Evolutionary conservation across 768 basidiomycete genomes (phyloP).

Genomic region (Mycena rebaudengoi): DNA sequence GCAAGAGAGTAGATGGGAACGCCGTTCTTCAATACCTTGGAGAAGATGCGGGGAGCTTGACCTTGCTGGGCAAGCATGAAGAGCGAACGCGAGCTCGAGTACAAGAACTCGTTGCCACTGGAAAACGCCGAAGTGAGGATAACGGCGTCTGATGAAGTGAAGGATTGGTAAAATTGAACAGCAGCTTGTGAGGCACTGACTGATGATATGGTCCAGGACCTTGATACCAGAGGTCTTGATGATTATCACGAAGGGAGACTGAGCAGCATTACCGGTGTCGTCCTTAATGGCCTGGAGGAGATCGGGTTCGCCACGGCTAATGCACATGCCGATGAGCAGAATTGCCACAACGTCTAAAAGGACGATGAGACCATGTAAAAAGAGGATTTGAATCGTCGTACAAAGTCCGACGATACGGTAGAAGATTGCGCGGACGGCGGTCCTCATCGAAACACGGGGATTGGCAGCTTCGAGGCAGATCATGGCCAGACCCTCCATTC

Average conservation of each 20-base stretch:
- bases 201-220: constrained; percentile 50
- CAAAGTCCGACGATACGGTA: constrained; percentile 41
- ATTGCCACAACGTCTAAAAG: constrained; percentile 43
- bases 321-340: constrained; percentile 53
- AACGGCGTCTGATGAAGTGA: constrained; percentile 35
- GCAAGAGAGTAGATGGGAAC: constrained; percentile 49
- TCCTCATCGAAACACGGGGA: constrained; percentile 51
- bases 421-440: constrained; percentile 51
- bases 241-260: constrained; percentile 54
- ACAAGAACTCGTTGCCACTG: constrained; percentile 61
- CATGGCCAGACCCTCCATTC: constrained; percentile 49
- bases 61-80: constrained; percentile 63
- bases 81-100: constrained; percentile 56
- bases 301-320: constrained; percentile 38
- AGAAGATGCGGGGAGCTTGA: constrained; percentile 60
- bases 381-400: background rate
- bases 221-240: constrained; percentile 54
- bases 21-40: constrained; percentile 40
- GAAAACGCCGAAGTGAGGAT: constrained; percentile 65
- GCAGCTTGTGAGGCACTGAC: constrained; percentile 25
- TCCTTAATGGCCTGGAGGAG: constrained; percentile 21
- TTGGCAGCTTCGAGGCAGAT: constrained; percentile 48
- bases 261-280: constrained; percentile 36
- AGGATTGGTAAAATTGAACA: background rate
- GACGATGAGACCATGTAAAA: background rate